Evolutionary conservation across 345 rosid genomes (phyloP), one percentile per base, ranked within the genome.

Genomic region (Raphanus raphanistrum): DNA sequence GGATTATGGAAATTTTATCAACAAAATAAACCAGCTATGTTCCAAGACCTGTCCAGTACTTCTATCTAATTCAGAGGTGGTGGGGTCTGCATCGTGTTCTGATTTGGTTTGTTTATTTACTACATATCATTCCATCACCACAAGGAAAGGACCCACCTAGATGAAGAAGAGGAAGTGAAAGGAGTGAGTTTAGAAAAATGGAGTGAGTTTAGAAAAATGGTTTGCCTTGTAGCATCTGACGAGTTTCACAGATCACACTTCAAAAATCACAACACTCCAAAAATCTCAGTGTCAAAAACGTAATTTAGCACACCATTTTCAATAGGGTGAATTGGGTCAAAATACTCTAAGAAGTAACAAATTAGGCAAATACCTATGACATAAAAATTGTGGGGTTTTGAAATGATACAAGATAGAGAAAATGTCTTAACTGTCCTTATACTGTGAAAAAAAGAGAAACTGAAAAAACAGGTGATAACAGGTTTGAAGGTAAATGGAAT

Each of bases 141-240:
- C 35, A 60, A n/a, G 4, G 63, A 59, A 60, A n/a, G 4, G 63
- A 59, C 63, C 63, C 63, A 60, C 66, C 26, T 12, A 63, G 45
- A 38, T 29, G 65, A 48, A 12, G 15, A 43, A 41, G 52, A 58
- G 26, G 32, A 21, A 55, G 61, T 25, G 61, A 55, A 21, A 17
- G 28, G 12, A 55, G 60, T 5, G 27, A 48, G 60, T 45, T 62
- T 11, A 1, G 6, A n/a, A 48, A n/a, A 48, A n/a, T n/a, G 28
- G 12, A 55, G 60, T 5, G 27, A 48, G 60, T 45, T 62, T 11
- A 1, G 6, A n/a, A 48, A n/a, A 48, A n/a, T n/a, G n/a, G n/a
- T n/a, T n/a, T 66, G 57, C 21, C 57, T 45, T 43, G 57, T 21
- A 67, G 71, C 43, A 43, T 66, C 72, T 68, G 72, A 68, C 61